Percentiles rank a stretch among this genome's conserved stretches.
Evolutionary conservation across 805 yeast species (phyloP).

Genomic region (Nakazawaea ishiwadae): DNA sequence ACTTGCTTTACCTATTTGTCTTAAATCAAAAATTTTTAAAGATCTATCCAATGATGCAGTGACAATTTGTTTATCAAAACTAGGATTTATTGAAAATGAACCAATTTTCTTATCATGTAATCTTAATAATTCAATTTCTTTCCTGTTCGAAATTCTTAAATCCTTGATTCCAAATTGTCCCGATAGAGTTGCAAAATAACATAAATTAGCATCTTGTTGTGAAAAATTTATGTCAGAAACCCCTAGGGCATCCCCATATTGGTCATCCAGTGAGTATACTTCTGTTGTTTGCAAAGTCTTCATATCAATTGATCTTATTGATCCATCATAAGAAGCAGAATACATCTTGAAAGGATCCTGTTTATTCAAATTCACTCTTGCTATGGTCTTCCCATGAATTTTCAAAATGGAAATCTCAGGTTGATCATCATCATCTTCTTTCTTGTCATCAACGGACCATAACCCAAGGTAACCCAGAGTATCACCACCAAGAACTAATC

Average conservation of each 20-base stretch:
- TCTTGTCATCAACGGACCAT: conserved; percentile 60
- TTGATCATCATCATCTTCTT: conserved; percentile 34
- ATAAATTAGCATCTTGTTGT: conserved; percentile 41
- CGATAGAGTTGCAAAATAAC: conserved; percentile 71
- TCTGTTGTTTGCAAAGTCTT: conserved; percentile 56
- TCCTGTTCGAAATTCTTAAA: conserved; percentile 33
- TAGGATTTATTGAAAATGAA: conserved; percentile 78
- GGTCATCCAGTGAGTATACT: conserved; percentile 49
- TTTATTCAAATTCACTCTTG: conserved; percentile 54
- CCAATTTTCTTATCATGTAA: conserved; percentile 91
- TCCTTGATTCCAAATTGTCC: conserved; percentile 83
- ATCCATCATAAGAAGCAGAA: conserved; percentile 85
- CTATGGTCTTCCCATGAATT: conserved; percentile 72
- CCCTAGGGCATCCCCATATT: conserved; percentile 55
- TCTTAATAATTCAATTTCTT: conserved; percentile 41
- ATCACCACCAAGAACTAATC: conserved; percentile 81
- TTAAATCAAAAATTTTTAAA: conserved; percentile 80
- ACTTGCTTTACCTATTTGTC: conserved; percentile 41
- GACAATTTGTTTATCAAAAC: conserved; percentile 58
- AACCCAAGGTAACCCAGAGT: conserved; percentile 82
- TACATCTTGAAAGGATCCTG: conserved; percentile 49
- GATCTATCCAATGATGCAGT: conserved; percentile 89
- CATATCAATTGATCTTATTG: conserved; percentile 70
- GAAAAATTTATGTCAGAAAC: conserved; percentile 69
- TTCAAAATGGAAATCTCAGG: conserved; percentile 61